Evolutionary conservation across 2,329 filamentous ascomycete genomes (phyloP).

Genomic region (Dactylellina haptotyla): DNA sequence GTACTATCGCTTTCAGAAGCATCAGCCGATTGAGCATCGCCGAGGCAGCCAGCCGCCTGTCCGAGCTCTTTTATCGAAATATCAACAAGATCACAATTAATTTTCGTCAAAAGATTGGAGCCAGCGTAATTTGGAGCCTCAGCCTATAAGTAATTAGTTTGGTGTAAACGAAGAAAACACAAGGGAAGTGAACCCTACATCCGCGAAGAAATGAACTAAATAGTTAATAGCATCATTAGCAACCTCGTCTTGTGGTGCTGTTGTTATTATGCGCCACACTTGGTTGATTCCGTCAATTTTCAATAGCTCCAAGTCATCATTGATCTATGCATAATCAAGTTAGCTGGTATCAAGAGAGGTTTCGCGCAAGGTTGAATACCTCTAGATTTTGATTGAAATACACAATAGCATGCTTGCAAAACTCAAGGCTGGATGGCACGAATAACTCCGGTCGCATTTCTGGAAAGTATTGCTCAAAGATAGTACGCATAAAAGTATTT

Average conservation of each 20-base stretch:
- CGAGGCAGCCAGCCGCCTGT: conserved; percentile 27
- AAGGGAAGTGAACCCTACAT: conserved; percentile 58
- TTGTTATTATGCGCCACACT: conserved; percentile 84
- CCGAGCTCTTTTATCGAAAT: conserved; percentile 44
- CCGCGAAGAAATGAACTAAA: conserved; percentile 79
- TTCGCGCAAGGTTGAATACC: conserved; percentile 9
- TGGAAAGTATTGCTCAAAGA: conserved; percentile 57
- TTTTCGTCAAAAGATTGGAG: conserved; percentile 34
- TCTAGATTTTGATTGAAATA: conserved; percentile 56
- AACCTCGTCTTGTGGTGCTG: conserved; percentile 72
- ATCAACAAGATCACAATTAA: conserved; percentile 48
- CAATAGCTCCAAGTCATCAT: conserved; percentile 61
- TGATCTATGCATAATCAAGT: conserved; percentile 7
- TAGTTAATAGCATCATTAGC: conserved; percentile 75
- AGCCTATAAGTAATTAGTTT: conserved; percentile 24
- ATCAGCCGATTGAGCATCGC: background rate
- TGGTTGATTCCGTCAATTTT: conserved; percentile 72
- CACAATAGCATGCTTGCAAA: conserved; percentile 57
- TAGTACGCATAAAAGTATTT: conserved; percentile 44
- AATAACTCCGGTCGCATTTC: conserved; percentile 56
- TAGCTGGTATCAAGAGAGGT: background rate
- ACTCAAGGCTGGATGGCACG: conserved; percentile 55
- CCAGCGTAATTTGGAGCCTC: conserved; percentile 25
- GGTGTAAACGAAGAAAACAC: background rate
- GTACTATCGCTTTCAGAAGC: background rate